These are phyloP conservation scores for Drechslerella coelobrocha DNA, from an alignment of 2,329 filamentous ascomycete species.

Conservation along the genomic window DNA sequence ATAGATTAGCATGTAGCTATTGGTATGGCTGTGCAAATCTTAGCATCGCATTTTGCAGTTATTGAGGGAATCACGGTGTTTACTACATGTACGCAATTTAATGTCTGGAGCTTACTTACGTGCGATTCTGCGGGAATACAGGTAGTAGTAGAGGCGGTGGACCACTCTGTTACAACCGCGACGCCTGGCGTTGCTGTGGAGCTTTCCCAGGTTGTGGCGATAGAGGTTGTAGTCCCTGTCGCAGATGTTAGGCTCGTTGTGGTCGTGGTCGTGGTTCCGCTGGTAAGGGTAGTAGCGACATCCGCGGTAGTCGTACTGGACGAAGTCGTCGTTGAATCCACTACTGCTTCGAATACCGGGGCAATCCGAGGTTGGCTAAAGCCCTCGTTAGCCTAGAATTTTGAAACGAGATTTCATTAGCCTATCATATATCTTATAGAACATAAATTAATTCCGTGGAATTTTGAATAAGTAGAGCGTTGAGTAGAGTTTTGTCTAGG, in stretches of 20 bases:
- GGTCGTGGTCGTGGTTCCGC: conserved; percentile 37
- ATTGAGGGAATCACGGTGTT: background rate
- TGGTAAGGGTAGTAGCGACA: conserved; percentile 25
- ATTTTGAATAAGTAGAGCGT: too few relatives aligned
- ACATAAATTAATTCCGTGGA: background rate
- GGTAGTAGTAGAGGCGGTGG: conserved; percentile 31
- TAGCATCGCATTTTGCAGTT: background rate
- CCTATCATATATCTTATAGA: conserved; percentile 13
- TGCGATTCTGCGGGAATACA: conserved; percentile 34
- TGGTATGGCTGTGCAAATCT: background rate
- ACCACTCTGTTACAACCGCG: conserved; percentile 33
- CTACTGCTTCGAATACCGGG: conserved; percentile 38
- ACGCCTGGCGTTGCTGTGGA: conserved; percentile 13
- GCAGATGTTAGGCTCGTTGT: conserved; percentile 35
- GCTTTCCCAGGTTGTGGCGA: conserved; percentile 22
- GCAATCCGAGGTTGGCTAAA: conserved; percentile 39
- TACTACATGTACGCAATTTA: background rate
- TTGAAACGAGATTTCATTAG: conserved; percentile 21
- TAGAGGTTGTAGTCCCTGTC: conserved; percentile 39
- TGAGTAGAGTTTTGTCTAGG: too few relatives aligned
- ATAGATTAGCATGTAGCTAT: background rate
- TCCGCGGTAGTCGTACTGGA: conserved; percentile 33
- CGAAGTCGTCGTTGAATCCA: conserved; percentile 30
- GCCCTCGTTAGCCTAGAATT: conserved; percentile 35
- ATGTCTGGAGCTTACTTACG: conserved; percentile 12